Evolutionary conservation across 345 rosid genomes (phyloP).

Genomic region (Isatis tinctoria): DNA sequence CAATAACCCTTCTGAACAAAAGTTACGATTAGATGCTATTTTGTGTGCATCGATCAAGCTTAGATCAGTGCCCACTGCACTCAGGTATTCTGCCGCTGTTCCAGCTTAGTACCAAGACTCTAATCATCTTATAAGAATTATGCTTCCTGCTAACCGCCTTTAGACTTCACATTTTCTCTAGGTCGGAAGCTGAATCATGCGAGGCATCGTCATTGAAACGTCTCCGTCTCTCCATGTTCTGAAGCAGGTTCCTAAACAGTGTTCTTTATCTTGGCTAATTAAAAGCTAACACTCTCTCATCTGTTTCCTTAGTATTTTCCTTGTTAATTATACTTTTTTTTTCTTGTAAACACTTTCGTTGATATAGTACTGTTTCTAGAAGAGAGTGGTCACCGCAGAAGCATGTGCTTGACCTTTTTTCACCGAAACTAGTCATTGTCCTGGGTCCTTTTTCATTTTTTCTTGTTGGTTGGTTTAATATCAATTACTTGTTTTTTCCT

Average conservation of each 20-base stretch:
- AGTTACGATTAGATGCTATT: neutral
- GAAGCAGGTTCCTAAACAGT: neutral
- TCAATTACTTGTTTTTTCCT: neutral
- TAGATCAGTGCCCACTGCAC: neutral
- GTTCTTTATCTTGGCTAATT: neutral
- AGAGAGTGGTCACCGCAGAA: constrained; percentile 1
- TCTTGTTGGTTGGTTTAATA: constrained; percentile 15
- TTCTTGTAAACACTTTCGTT: neutral
- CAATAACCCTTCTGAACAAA: constrained; percentile 26
- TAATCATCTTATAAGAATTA: neutral
- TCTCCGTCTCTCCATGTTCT: neutral
- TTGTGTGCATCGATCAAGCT: constrained; percentile 3
- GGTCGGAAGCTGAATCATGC: constrained; percentile 8
- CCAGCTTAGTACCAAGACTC: neutral
- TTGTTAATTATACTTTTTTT: neutral
- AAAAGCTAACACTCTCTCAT: constrained; percentile 5
- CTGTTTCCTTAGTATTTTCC: neutral
- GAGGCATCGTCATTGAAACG: neutral
- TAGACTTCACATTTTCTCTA: neutral
- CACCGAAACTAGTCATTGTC: constrained; percentile 19
- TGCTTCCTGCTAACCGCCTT: neutral
- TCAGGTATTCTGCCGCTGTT: constrained; percentile 10
- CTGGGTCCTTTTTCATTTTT: neutral
- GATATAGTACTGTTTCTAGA: neutral
- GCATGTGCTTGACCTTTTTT: constrained; percentile 3